Percentiles rank a stretch among this genome's conserved stretches.
These are phyloP conservation scores for Chlorella variabilis DNA, from an alignment of 163 green algal genomes.

Conservation along the genomic window DNA sequence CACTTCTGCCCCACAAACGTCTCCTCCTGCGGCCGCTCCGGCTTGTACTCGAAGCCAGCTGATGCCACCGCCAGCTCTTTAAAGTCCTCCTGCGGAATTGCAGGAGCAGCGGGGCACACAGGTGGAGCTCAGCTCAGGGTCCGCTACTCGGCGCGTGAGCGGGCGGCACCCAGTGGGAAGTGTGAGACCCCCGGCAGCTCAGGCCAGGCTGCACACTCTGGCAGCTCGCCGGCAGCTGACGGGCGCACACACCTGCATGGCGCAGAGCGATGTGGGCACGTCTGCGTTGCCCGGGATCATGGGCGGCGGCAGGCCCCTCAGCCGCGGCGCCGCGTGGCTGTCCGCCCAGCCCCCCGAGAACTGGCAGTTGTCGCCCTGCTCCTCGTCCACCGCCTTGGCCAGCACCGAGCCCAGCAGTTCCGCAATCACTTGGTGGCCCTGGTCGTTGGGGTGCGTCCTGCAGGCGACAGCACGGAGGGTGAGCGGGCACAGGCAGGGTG, in stretches of 20 bases:
- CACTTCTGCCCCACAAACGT: constrained; percentile 36
- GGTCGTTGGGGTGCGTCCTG: constrained; percentile 35
- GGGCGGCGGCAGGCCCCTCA: constrained; percentile 22
- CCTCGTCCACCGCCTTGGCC: not conserved
- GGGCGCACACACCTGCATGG: constrained; percentile 26
- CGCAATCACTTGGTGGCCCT: constrained; percentile 20
- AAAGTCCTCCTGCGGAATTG: constrained; percentile 24
- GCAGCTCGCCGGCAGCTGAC: too few species aligned
- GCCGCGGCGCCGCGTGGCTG: not conserved
- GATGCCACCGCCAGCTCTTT: not conserved
- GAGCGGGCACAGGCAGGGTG: too few species aligned
- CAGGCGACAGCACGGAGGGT: too few species aligned
- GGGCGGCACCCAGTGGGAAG: too few species aligned
- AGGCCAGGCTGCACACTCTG: too few species aligned
- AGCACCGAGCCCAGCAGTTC: constrained; percentile 13
- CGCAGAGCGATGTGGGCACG: constrained; percentile 24
- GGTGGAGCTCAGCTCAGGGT: too few species aligned
- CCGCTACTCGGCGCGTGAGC: too few species aligned
- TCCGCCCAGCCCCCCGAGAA: not conserved
- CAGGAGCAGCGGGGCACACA: too few species aligned
- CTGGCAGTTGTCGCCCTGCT: not conserved
- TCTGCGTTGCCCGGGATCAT: constrained; percentile 30
- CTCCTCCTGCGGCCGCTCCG: not conserved
- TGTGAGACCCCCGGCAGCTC: too few species aligned
- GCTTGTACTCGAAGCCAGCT: constrained; percentile 8